A percentile compares a stretch with the other conserved stretches of the same genome.
phyloP scores from a whole-genome alignment of 2,329 filamentous ascomycete genomes.

The Elsinoe ampelina region DNA sequence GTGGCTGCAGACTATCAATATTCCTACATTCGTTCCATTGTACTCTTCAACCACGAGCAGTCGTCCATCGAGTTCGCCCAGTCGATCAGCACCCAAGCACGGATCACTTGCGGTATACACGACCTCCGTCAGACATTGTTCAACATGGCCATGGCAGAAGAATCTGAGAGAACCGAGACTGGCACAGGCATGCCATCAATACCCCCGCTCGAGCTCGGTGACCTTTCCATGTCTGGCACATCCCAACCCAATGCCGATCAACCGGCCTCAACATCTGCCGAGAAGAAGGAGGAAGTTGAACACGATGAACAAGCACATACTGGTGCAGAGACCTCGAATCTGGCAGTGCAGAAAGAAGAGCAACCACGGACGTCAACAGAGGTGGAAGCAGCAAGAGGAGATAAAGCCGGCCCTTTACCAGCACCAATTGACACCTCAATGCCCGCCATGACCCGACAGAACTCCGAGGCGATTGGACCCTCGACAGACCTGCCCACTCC shows the following conservation, averaged over 20 bases:
- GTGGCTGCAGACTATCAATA: background rate
- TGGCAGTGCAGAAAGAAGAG: background rate
- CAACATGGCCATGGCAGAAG: background rate
- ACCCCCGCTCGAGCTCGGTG: conserved; percentile 10
- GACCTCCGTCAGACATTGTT: background rate
- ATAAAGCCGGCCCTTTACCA: conserved; percentile 2
- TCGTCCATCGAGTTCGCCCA: background rate
- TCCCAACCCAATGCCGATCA: background rate
- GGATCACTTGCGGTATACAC: too few species aligned
- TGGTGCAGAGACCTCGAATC: background rate
- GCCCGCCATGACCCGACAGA: conserved; percentile 27
- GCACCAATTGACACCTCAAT: conserved; percentile 14
- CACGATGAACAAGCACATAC: background rate
- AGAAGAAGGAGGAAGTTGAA: background rate
- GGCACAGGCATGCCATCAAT: background rate
- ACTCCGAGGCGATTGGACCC: conserved; percentile 40
- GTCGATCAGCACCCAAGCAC: too few species aligned
- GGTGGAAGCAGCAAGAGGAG: background rate
- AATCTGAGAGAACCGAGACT: background rate
- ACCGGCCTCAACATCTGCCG: background rate
- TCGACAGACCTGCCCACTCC: conserved; percentile 35
- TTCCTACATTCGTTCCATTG: background rate
- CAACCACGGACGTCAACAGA: background rate
- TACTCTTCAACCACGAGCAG: background rate
- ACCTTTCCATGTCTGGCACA: conserved; percentile 1